Conservation (phyloP, 2,329 filamentous ascomycete genomes). For the Scedosporium apiospermum region DNA sequence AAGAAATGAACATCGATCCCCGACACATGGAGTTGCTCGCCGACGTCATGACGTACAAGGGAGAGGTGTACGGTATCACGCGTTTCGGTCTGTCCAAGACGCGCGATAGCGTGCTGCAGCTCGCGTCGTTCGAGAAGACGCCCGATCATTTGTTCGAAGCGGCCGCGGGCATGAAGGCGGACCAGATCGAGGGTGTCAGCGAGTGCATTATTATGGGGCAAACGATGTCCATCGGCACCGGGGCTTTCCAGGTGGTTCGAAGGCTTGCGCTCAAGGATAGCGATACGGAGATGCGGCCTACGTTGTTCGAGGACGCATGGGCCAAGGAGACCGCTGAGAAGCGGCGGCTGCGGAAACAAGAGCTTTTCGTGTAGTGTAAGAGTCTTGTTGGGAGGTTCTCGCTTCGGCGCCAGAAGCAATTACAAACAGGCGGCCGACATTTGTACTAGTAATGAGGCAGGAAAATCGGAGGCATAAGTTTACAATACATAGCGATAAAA, state of each 20-base stretch:
- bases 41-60: constrained; percentile 99
- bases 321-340: constrained; percentile 1
- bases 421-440: background rate
- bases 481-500: background rate
- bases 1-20: constrained; percentile 89
- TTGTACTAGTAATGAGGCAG: background rate
- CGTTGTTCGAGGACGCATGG: constrained; percentile 65
- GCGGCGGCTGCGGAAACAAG: background rate
- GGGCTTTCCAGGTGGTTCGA: constrained; percentile 81
- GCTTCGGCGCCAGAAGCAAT: background rate
- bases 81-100: constrained; percentile 95
- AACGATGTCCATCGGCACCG: constrained; percentile 83
- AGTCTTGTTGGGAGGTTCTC: background rate
- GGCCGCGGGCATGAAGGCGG: constrained; percentile 82
- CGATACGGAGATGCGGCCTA: constrained; percentile 48
- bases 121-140: constrained; percentile 96
- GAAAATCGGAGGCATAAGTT: background rate
- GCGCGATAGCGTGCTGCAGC: constrained; percentile 84
- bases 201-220: constrained; percentile 99
- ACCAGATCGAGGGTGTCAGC: constrained; percentile 84
- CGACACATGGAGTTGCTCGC: constrained; percentile 96
- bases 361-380: background rate
- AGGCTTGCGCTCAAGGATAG: constrained; percentile 57
- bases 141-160: constrained; percentile 96
- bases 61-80: constrained; percentile 91